Evolutionary conservation across 495 filamentous ascomycete genomes (phyloP).

Genomic region (Daldinia grandis): DNA sequence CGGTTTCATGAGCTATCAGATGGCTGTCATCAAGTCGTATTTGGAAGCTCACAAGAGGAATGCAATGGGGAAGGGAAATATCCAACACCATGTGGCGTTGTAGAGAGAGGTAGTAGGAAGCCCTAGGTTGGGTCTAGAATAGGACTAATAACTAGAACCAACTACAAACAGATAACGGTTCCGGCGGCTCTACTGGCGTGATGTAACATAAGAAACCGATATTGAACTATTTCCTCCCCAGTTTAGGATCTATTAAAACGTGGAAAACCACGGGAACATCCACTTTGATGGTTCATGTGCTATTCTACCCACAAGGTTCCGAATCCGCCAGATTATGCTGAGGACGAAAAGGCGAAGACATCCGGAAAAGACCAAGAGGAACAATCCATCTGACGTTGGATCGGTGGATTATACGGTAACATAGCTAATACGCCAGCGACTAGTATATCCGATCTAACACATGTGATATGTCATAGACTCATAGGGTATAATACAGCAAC

Average conservation of each 20-base stretch:
- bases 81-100: background rate
- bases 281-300: conserved; percentile 9
- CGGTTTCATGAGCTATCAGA: background rate
- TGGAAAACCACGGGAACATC: conserved; percentile 6
- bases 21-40: background rate
- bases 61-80: background rate
- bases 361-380: background rate
- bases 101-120: background rate
- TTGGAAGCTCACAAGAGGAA: background rate
- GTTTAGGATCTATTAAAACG: background rate
- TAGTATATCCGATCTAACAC: background rate
- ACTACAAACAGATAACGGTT: background rate
- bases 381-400: background rate
- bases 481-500: background rate
- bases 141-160: background rate
- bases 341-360: background rate
- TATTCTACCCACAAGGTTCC: background rate
- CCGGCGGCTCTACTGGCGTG: background rate
- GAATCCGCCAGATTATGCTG: conserved; percentile 3
- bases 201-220: conserved; percentile 18
- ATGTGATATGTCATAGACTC: background rate
- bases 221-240: background rate
- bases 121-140: background rate
- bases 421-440: background rate
- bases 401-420: background rate